Evolutionary conservation across 441 rosid genomes (phyloP), one percentile per base, ranked within the genome.

Genomic region (Cnidoscolus chayamansa): DNA sequence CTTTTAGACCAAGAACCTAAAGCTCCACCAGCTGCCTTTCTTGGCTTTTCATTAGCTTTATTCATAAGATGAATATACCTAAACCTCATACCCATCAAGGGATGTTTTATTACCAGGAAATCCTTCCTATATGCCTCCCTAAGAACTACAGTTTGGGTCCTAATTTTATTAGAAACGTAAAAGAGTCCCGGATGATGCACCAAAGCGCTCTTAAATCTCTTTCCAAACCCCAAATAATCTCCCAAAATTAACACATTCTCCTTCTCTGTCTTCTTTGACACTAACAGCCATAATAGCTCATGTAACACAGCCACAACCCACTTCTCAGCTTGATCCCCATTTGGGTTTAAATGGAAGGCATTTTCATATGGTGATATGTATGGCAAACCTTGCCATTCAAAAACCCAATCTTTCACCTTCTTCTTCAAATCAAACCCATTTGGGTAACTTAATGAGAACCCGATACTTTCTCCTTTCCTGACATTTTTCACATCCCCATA

Each of bases 281-380:
- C 87, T 48, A 88, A 77, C 62, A 91, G 72, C 81, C 83, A 87
- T 50, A 88, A 40, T 82, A 89, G 76, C 84, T 93, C 98, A 63
- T 90, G 97, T 54, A 93, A 84, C 63, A 91, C 84, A 0, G 87
- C 91, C 25, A 89, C 98, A 0, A 84, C 74, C 91, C 95, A 90
- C 76, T 91, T 93, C 87, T 91, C 92, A 0, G 90, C 90, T 50
- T 88, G 93, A 74, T 85, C 93, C n/a, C 90, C 82, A 19, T 43
- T 70, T 0, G 89, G 84, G 7, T 82, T 83, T 64, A 93, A 80
- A 73, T 93, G 95, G 68, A 90, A 90, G 0, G 89, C 95, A 64
- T 90, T 81, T 70, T 89, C 94, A 32, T 90, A 93, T 0, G 97
- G 94, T 0, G 98, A 93, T 56, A 90, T 77, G 80, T 89, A 90